These are phyloP conservation scores for Curvularia lunata DNA, from an alignment of 2,329 filamentous ascomycete species.

Conservation along the genomic window DNA sequence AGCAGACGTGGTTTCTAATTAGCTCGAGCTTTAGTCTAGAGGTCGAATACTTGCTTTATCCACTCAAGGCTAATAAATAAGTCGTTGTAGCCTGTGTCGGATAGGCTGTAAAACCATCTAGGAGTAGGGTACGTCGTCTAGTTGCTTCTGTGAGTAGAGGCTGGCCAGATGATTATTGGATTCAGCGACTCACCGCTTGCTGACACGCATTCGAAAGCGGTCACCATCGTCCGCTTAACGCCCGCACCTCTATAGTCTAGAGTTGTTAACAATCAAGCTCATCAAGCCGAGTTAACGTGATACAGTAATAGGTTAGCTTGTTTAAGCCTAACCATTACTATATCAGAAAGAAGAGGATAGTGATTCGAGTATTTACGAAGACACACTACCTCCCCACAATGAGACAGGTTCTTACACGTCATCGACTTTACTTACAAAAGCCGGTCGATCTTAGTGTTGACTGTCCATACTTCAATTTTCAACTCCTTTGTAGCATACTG, in stretches of 20 bases:
- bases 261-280: too few species aligned
- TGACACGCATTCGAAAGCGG: background rate
- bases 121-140: background rate
- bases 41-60: constrained; percentile 7
- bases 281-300: too few species aligned
- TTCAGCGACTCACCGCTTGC: background rate
- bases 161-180: background rate
- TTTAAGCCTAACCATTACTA: too few species aligned
- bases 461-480: too few species aligned
- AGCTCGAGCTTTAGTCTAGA: constrained; percentile 4
- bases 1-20: constrained; percentile 2
- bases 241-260: background rate
- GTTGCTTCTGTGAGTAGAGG: background rate
- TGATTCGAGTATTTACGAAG: too few species aligned
- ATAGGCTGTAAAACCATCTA: background rate
- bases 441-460: too few species aligned
- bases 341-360: too few species aligned
- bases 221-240: background rate
- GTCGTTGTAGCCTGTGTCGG: constrained; percentile 1
- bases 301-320: too few species aligned
- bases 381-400: too few species aligned
- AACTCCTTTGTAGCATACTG: too few species aligned
- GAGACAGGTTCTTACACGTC: too few species aligned
- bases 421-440: too few species aligned
- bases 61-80: constrained; percentile 7